Conservation (phyloP, 768 basidiomycete species). For the Russula ochroleuca region DNA sequence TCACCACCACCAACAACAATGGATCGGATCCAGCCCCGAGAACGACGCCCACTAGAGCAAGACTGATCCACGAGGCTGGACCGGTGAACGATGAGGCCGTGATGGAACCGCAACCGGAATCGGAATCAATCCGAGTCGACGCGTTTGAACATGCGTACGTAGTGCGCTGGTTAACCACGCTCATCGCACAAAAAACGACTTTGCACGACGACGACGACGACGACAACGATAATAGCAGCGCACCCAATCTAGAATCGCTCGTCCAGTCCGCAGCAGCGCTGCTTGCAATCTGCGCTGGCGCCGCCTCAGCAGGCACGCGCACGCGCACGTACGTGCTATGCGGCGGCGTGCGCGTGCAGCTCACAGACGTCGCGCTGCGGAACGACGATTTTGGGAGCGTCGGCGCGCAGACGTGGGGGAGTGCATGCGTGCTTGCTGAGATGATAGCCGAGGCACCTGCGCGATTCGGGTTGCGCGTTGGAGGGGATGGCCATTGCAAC, state of each 20-base stretch:
- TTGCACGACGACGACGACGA: background rate
- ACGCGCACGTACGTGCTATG: constrained; percentile 51
- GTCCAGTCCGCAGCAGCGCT: constrained; percentile 55
- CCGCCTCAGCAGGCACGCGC: constrained; percentile 57
- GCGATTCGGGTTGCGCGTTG: constrained; percentile 42
- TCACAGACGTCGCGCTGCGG: constrained; percentile 67
- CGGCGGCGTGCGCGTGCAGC: constrained; percentile 37
- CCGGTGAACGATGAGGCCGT: constrained; percentile 14
- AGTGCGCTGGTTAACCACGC: constrained; percentile 68
- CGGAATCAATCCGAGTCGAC: constrained; percentile 48
- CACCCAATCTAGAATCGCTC: constrained; percentile 36
- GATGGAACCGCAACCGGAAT: constrained; percentile 29
- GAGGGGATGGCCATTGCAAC: background rate
- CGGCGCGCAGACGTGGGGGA: constrained; percentile 88
- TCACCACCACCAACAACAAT: background rate
- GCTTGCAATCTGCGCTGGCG: constrained; percentile 60
- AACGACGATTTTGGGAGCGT: constrained; percentile 68
- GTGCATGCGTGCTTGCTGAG: constrained; percentile 75
- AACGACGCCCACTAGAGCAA: background rate
- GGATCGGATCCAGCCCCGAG: background rate
- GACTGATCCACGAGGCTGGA: background rate
- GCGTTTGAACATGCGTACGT: constrained; percentile 65
- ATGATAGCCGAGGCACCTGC: constrained; percentile 57
- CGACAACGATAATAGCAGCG: background rate
- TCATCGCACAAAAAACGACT: constrained; percentile 39